phyloP scores from a whole-genome alignment of 2,329 filamentous ascomycete species.

The Lecanicillium sp. region DNA sequence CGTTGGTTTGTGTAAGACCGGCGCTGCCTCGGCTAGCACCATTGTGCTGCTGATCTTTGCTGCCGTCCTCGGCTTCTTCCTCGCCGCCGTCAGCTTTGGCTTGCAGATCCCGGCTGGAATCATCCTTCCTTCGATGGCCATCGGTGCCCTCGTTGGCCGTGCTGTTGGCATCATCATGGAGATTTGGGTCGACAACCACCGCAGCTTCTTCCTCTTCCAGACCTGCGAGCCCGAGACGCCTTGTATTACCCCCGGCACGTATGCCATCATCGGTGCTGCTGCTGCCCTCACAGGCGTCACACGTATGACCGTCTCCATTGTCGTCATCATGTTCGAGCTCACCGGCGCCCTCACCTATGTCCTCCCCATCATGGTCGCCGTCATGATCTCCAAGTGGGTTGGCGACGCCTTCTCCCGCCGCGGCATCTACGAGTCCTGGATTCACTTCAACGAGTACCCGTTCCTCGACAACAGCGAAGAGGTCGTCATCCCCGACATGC shows the following conservation, averaged over 20 bases:
- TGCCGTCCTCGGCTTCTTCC: constrained; percentile 74
- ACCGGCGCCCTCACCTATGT: constrained; percentile 95
- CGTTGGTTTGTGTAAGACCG: constrained; percentile 84
- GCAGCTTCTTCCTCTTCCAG: constrained; percentile 68
- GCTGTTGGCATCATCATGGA: constrained; percentile 85
- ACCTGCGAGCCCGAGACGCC: constrained; percentile 79
- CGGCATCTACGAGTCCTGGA: constrained; percentile 98
- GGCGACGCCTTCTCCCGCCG: constrained; percentile 89
- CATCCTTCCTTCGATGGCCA: constrained; percentile 91
- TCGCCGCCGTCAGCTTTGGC: constrained; percentile 86
- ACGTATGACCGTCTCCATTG: constrained; percentile 94
- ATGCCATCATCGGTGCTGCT: constrained; percentile 92
- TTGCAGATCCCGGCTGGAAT: constrained; percentile 93
- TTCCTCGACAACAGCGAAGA: constrained; percentile 89
- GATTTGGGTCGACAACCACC: constrained; percentile 76
- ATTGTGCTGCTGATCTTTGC: constrained; percentile 79
- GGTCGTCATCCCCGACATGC: constrained; percentile 73
- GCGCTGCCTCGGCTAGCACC: constrained; percentile 73
- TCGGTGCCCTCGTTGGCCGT: constrained; percentile 84
- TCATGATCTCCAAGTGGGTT: constrained; percentile 98
- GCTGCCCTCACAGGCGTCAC: constrained; percentile 92
- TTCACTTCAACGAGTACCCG: constrained; percentile 90
- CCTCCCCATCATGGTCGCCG: constrained; percentile 96
- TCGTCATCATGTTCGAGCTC: constrained; percentile 99
- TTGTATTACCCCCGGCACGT: constrained; percentile 90